These are phyloP conservation scores for Amoebophrya sp. DNA, from an alignment of 169 alveolate genomes.

Conservation along the genomic window DNA sequence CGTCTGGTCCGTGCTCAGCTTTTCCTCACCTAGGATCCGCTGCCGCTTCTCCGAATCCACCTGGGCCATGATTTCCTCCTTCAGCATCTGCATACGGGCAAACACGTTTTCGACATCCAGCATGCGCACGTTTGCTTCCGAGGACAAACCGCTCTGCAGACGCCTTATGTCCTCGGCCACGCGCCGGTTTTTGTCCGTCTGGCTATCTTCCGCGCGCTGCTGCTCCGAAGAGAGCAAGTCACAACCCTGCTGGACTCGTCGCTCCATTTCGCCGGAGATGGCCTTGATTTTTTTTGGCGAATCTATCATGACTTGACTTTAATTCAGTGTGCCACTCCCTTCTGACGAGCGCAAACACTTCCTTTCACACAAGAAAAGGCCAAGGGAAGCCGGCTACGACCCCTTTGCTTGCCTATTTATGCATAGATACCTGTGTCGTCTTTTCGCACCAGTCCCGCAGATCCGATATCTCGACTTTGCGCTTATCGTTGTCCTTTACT, in stretches of 20 bases:
- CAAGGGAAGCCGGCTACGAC: too few relatives aligned
- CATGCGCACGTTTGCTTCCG: conserved; percentile 18
- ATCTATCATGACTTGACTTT: too few relatives aligned
- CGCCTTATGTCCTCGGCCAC: neutral
- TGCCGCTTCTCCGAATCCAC: neutral
- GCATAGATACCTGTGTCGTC: too few relatives aligned
- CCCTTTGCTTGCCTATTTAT: too few relatives aligned
- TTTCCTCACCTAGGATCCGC: neutral
- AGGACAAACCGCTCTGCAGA: neutral
- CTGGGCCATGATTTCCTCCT: conserved; percentile 13
- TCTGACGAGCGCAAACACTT: too few relatives aligned
- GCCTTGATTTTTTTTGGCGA: neutral
- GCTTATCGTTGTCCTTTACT: neutral
- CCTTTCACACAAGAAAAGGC: too few relatives aligned
- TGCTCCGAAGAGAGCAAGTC: neutral
- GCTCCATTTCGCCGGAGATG: neutral
- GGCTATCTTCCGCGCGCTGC: neutral
- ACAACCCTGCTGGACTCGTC: neutral
- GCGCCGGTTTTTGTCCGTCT: neutral
- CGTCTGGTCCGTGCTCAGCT: neutral
- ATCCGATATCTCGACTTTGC: neutral
- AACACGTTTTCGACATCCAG: neutral
- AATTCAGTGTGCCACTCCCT: too few relatives aligned
- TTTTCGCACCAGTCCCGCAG: neutral
- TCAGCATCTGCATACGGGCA: neutral